Conservation (phyloP, 1,284 basidiomycete species). For the Phenoliferia sp. region DNA sequence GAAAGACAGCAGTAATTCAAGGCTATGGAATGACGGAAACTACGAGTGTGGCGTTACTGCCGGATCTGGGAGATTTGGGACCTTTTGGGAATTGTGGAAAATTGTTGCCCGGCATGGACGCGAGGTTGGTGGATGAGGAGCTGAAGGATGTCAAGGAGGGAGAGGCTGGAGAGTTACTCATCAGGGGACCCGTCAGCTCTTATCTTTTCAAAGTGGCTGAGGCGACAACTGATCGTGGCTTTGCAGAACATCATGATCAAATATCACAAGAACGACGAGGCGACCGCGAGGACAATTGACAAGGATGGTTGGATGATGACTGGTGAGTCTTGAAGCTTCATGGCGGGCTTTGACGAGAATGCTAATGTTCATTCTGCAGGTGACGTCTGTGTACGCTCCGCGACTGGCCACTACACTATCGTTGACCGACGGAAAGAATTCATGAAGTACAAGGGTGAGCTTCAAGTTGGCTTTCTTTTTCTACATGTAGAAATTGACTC, state of each 20-base stretch:
- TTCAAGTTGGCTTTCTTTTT: background rate
- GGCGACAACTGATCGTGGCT: conserved; percentile 2
- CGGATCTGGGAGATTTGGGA: background rate
- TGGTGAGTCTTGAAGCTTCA: conserved; percentile 1
- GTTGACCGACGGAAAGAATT: conserved; percentile 25
- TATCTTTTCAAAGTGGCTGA: background rate
- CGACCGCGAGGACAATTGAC: conserved; percentile 20
- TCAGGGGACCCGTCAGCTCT: conserved; percentile 5
- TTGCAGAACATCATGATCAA: conserved; percentile 5
- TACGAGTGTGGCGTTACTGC: conserved; percentile 21
- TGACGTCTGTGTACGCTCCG: conserved; percentile 18
- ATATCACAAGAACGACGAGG: conserved; percentile 20
- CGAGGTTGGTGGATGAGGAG: conserved; percentile 19
- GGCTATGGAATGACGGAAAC: conserved; percentile 28
- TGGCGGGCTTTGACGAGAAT: background rate
- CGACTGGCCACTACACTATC: conserved; percentile 19
- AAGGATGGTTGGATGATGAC: conserved; percentile 28
- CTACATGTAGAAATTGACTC: background rate
- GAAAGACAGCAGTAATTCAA: conserved; percentile 16
- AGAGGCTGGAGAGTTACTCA: conserved; percentile 24
- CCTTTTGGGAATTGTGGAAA: conserved; percentile 18
- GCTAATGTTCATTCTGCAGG: conserved; percentile 5
- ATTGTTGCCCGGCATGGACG: conserved; percentile 23
- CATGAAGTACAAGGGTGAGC: conserved; percentile 27
- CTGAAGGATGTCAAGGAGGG: conserved; percentile 24